Percentiles rank a stretch among this genome's conserved stretches.
phyloP scores from a whole-genome alignment of 768 basidiomycete species.

The Xerocomellus dryophilus region DNA sequence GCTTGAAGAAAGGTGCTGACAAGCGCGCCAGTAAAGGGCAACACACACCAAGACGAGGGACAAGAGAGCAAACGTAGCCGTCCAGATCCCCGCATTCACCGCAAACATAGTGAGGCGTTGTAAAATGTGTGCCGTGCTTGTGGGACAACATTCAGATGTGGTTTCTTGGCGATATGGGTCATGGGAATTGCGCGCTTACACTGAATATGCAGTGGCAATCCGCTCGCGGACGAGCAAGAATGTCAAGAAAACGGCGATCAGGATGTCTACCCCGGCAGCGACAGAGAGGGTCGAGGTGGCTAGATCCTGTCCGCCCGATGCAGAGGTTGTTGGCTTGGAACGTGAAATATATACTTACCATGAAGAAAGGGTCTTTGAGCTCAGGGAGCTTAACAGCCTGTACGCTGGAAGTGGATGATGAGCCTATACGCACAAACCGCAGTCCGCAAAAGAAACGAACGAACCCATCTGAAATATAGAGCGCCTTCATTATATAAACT shows the following conservation, averaged over 20 bases:
- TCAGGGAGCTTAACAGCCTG: no score
- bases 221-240: constrained; percentile 3
- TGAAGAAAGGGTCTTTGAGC: no score
- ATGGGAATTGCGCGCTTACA: not conserved
- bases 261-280: constrained; percentile 5
- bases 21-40: not conserved
- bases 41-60: constrained; percentile 43
- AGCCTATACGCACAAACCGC: no score
- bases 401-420: no score
- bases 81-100: no score
- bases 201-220: not conserved
- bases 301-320: not conserved
- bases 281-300: not conserved
- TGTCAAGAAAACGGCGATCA: constrained; percentile 4
- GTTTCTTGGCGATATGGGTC: not conserved
- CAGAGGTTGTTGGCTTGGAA: not conserved
- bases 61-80: constrained; percentile 35
- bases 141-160: not conserved
- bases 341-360: no score
- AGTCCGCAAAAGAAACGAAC: no score
- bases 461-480: no score
- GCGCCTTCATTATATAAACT: no score
- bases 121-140: not conserved
- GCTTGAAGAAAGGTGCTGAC: not conserved
- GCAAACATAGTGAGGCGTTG: no score